Evolutionary conservation across 371 early-diverging fungal genomes (phyloP).

Genomic region (Actinomortierella wolfii): DNA sequence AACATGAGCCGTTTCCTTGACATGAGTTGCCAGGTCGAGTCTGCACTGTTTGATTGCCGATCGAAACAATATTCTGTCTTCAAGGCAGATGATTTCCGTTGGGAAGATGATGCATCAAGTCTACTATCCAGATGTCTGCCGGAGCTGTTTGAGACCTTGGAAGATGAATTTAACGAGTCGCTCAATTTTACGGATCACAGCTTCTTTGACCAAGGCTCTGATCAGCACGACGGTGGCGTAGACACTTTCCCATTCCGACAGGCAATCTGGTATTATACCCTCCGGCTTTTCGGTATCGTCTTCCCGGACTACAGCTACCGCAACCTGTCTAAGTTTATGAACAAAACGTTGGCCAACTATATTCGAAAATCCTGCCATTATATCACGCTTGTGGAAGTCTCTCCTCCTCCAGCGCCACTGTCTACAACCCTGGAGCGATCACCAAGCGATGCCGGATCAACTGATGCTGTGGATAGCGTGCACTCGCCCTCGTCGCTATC

Average conservation of each 20-base stretch:
- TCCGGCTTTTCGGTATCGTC: conserved; percentile 61
- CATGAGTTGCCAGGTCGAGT: conserved; percentile 36
- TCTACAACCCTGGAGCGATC: no score
- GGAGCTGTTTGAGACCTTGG: conserved; percentile 62
- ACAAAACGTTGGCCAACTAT: conserved; percentile 53
- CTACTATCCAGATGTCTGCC: conserved; percentile 66
- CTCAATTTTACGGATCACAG: conserved; percentile 63
- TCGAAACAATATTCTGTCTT: conserved; percentile 54
- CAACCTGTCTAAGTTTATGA: conserved; percentile 54
- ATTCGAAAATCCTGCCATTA: conserved; percentile 47
- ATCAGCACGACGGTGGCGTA: conserved; percentile 51
- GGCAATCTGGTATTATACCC: conserved; percentile 68
- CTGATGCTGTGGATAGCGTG: conserved; percentile 1
- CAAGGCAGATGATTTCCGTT: conserved; percentile 65
- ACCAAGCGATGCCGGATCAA: neutral
- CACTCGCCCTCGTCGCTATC: no score
- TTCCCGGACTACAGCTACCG: conserved; percentile 69
- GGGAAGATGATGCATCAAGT: conserved; percentile 71
- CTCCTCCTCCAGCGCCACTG: conserved; percentile 1
- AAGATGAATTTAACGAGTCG: conserved; percentile 64
- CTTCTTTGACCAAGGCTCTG: conserved; percentile 30
- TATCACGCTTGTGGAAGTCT: conserved; percentile 21
- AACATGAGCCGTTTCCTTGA: conserved; percentile 60
- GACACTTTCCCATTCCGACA: conserved; percentile 66
- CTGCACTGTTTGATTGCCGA: conserved; percentile 48